Base-by-base conservation (phyloP, 768 basidiomycete genomes). In the Rhodotorula kratochvilovae region DNA sequence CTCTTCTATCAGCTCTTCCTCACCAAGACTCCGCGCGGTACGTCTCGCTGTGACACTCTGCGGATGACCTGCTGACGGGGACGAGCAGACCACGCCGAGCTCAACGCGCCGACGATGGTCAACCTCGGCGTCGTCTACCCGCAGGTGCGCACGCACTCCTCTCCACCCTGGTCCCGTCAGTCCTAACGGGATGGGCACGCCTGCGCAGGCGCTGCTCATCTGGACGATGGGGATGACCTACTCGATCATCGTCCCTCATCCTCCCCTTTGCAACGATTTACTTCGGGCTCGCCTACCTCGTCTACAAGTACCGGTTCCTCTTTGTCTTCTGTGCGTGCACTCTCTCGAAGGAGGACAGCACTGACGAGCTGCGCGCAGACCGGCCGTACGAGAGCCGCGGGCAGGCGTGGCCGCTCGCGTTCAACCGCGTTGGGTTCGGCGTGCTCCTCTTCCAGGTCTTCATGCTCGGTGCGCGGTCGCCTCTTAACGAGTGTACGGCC, bases 101-200 rank as follows among this genome's bases (percentile, higher is more conserved):
- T 98, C 25, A 96, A 99, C 78, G 92, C 93, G 0, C 96, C 96
- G 12, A 93, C 96, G 0, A 91, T 94, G 89, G 90, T 98, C 81
- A 98, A 97, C 81, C 95, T 98, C 76, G 96, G 96, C 61, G 86
- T 90, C 61, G 92, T 99, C 19, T 99, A 97, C 79, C 96, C 96
- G 0, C 95, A 67, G 54, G 68, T 69, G 8, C 21, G 68, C 19
- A 7, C 27, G 1, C 35, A 13, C 1, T 27, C 23, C 33, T 48
- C 31, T 13, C 7, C n/a, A 1, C 29, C 39, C 13, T 6, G 2
- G 15, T 25, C 23, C 12, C 1, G 11, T 50, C 11, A 50, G 11
- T 1, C 21, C 17, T 15, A 25, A 12, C 27, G 19, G 2, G 13
- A 2, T n/a, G n/a, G 2, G 29, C 39, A 13, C 13, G 10, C 43